Percentiles rank a stretch among this genome's conserved stretches.
These are phyloP conservation scores for Backusella morwellensis DNA, from an alignment of 192 early-diverging fungal genomes.

Conservation along the genomic window DNA sequence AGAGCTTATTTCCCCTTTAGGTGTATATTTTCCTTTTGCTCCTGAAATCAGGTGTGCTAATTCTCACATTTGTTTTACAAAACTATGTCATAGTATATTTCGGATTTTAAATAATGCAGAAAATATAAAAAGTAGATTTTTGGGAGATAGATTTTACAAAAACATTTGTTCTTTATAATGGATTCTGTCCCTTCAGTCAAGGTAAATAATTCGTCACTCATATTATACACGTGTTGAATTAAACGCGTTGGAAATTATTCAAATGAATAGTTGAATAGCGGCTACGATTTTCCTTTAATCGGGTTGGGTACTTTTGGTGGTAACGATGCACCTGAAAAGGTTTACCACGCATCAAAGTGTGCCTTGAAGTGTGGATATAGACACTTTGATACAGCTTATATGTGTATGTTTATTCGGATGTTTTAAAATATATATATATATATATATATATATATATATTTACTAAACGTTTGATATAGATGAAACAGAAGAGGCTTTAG, in stretches of 20 bases:
- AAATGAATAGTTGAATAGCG: constrained; percentile 18
- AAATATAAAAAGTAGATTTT: not conserved
- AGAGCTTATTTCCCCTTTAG: not conserved
- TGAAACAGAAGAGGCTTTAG: constrained; percentile 68
- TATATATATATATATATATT: not conserved
- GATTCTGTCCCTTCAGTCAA: not conserved
- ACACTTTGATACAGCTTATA: constrained; percentile 53
- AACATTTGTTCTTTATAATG: not conserved
- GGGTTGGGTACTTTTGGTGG: constrained; percentile 24
- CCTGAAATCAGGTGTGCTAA: not conserved
- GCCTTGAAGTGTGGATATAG: constrained; percentile 55
- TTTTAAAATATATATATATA: not conserved
- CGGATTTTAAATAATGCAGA: not conserved
- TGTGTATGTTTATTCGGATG: constrained; percentile 17
- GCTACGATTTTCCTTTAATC: constrained; percentile 23
- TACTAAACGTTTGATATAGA: constrained; percentile 29
- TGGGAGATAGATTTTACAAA: too few relatives aligned
- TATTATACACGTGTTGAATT: not conserved
- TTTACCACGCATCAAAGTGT: constrained; percentile 24
- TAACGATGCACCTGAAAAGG: constrained; percentile 21
- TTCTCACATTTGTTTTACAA: not conserved
- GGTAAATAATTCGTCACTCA: not conserved
- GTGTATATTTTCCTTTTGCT: not conserved
- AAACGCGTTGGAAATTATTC: not conserved
- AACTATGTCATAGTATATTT: not conserved